Evolutionary conservation across 1,284 basidiomycete species (phyloP), one percentile per base, ranked within the genome.

Genomic region (Ustilago nuda): DNA sequence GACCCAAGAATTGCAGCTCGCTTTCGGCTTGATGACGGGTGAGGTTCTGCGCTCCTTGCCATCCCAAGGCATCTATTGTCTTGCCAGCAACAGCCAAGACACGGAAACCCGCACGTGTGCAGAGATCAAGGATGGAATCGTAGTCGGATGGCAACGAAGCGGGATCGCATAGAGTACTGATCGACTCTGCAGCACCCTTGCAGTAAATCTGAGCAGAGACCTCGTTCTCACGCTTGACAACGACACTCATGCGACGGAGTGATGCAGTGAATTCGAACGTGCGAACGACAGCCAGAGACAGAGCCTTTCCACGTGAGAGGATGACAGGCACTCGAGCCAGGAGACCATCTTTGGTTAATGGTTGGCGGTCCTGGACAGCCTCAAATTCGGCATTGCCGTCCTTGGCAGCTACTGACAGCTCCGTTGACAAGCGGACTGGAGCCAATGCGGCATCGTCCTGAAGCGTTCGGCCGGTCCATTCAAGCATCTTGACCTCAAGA

Each of bases 41-140:
- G 91, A 99, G 92, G 56, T 93, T 91, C 87, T 99, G 97, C 1
- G 97, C 97, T 85, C 93, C 98, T 76, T 99, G 89, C 97, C 97
- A 99, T 4, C 95, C 93, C 69, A 99, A 87, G 6, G 93, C 92
- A 50, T 97, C 93, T 73, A 99, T 91, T 75, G 91, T 94, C 88
- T 98, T 99, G 37, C 97, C 97, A 3, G 97, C 97, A 76, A 98
- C 94, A 4, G 96, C 97, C 72, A 99, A 99, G 17, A 99, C 97
- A 67, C 97, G 92, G 87, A 96, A 99, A 41, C 97, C 97, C 73
- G 95, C 93, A 82, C 93, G 92, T 7, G 97, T 99, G 86, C 99
- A 99, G 87, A 98, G 98, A 5, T 94, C 94, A 17, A 99, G 89
- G 63, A 99, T 89, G 84, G 98, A 96, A 39, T 98, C 94, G 84